A percentile compares a stretch with the other conserved stretches of the same genome.
Conservation (phyloP, 176 grass and related monocot species). For the Eragrostis curvula region DNA sequence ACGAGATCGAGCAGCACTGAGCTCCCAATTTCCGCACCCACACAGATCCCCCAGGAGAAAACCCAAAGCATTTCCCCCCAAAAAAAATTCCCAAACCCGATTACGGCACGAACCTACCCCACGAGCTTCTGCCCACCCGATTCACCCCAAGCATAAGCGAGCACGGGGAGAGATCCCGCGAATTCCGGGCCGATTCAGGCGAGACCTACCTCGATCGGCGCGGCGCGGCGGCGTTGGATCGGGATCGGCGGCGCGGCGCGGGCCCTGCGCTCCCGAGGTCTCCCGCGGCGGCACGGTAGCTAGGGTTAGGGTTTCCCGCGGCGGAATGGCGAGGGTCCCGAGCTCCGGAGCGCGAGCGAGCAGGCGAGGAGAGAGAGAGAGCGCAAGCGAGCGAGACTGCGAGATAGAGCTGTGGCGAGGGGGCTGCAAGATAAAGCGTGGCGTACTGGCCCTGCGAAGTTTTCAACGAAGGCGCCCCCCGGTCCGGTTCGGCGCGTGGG, state of each 20-base stretch:
- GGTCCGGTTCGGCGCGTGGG: constrained; percentile 1
- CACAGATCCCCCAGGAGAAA: constrained; percentile 47
- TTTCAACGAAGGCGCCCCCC: constrained; percentile 67
- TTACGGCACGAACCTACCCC: constrained; percentile 15
- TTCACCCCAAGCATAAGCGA: constrained; percentile 25
- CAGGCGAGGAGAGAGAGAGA: background rate
- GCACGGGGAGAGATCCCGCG: background rate
- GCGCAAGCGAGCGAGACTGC: constrained; percentile 11
- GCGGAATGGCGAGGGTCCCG: constrained; percentile 48
- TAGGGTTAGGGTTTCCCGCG: constrained; percentile 57
- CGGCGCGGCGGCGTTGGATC: constrained; percentile 45
- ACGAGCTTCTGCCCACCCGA: constrained; percentile 28
- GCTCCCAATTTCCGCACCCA: constrained; percentile 38
- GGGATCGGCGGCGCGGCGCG: constrained; percentile 36
- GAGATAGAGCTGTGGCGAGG: constrained; percentile 33
- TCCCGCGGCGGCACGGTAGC: background rate
- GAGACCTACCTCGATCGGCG: constrained; percentile 59
- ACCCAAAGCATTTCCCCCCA: constrained; percentile 16
- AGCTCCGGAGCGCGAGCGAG: constrained; percentile 50
- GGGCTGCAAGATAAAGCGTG: constrained; percentile 57
- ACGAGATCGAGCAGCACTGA: constrained; percentile 48
- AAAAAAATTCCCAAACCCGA: constrained; percentile 27
- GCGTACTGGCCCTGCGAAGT: constrained; percentile 57
- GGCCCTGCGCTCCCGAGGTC: constrained; percentile 13
- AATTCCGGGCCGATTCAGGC: constrained; percentile 56